Evolutionary conservation across 805 yeast genomes (phyloP).

Genomic region (Citeromyces nyonsensis): DNA sequence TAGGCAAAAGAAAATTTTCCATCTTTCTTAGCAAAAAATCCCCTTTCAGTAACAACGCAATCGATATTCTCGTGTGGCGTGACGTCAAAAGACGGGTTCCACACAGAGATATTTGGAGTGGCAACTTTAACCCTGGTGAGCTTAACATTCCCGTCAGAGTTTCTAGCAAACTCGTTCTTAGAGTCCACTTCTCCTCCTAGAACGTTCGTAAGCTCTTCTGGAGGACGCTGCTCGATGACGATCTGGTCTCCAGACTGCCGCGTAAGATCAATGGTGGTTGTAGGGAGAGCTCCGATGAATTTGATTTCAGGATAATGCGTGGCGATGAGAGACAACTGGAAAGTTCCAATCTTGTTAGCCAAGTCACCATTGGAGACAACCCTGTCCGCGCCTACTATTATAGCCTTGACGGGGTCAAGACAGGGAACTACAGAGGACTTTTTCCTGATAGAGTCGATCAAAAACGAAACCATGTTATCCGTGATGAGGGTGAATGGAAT

Average conservation of each 20-base stretch:
- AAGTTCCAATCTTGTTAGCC: slow-evolving; percentile 94
- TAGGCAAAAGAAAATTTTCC: not conserved
- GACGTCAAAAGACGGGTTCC: slow-evolving; percentile 96
- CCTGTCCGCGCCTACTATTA: slow-evolving; percentile 92
- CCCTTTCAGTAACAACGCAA: slow-evolving; percentile 78
- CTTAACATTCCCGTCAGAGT: slow-evolving; percentile 9
- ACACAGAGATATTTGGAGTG: slow-evolving; percentile 70
- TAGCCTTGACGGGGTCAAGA: slow-evolving; percentile 63
- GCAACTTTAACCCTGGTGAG: slow-evolving; percentile 57
- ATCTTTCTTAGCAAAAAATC: slow-evolving; percentile 31
- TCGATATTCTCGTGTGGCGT: slow-evolving; percentile 77
- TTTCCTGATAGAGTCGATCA: slow-evolving; percentile 30
- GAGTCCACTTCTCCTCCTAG: slow-evolving; percentile 44
- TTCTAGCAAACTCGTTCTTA: slow-evolving; percentile 14
- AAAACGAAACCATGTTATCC: slow-evolving; percentile 82
- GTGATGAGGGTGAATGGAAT: slow-evolving; percentile 84
- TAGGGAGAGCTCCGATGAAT: slow-evolving; percentile 92
- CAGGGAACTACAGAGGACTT: slow-evolving; percentile 10
- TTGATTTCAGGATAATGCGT: slow-evolving; percentile 48
- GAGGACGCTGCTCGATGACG: slow-evolving; percentile 77
- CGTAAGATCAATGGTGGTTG: slow-evolving; percentile 67
- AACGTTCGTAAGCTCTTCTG: slow-evolving; percentile 61
- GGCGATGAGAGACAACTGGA: slow-evolving; percentile 68
- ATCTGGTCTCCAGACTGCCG: slow-evolving; percentile 61
- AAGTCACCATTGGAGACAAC: slow-evolving; percentile 89